Percentiles rank a stretch among this genome's conserved stretches.
These are phyloP conservation scores for Voacanga thouarsii DNA, from an alignment of 257 asterid species.

Conservation along the genomic window DNA sequence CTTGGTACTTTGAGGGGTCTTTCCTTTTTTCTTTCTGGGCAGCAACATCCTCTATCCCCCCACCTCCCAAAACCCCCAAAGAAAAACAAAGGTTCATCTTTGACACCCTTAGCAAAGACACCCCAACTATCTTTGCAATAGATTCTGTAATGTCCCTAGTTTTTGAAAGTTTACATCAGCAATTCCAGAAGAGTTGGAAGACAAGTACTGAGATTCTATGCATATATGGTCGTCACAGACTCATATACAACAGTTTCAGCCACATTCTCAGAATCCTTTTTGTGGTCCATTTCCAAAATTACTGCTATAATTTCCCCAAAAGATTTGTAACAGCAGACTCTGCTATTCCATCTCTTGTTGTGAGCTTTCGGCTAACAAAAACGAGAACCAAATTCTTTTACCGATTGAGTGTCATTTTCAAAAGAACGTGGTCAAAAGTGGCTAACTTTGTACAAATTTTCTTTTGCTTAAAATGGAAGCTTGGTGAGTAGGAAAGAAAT, in stretches of 20 bases:
- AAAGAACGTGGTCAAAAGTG: not conserved
- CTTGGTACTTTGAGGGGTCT: not conserved
- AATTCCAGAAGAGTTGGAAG: slow-evolving; percentile 1
- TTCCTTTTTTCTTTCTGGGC: not conserved
- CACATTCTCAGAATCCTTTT: not conserved
- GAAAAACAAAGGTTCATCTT: not conserved
- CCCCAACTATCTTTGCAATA: not conserved
- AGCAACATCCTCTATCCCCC: not conserved
- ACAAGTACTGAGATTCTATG: not conserved
- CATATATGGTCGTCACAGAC: not conserved
- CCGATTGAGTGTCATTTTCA: slow-evolving; percentile 16
- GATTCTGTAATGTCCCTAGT: not conserved
- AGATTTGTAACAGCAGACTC: not conserved
- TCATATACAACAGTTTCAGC: not conserved
- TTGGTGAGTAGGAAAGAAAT: not conserved
- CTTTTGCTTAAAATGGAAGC: slow-evolving; percentile 19
- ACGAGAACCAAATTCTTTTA: slow-evolving; percentile 13
- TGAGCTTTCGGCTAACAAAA: not conserved
- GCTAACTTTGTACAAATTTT: not conserved
- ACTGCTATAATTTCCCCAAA: not conserved
- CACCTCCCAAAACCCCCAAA: not conserved
- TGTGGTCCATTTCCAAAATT: not conserved
- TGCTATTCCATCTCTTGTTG: not conserved
- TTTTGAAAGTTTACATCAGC: slow-evolving; percentile 1
- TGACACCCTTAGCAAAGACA: not conserved